Base-by-base conservation (phyloP, 2,329 filamentous ascomycete species). In the Didymella arachidicola region DNA sequence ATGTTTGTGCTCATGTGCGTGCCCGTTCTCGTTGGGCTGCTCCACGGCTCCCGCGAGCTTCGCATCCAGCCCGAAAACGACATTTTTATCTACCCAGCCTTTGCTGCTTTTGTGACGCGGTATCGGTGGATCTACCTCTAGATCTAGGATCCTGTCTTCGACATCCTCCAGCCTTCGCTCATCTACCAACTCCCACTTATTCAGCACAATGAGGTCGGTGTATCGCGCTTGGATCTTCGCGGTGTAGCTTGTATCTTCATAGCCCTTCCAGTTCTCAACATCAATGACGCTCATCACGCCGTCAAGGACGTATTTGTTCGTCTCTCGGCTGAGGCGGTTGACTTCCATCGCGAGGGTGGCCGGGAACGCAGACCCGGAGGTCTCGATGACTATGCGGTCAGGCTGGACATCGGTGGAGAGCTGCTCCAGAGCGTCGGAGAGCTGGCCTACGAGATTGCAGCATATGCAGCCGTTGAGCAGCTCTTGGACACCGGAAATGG, bases 381-480 rank as follows among this genome's bases (percentile, higher is more conserved):
- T 99, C 83, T 99, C 95, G 75, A 99, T 88, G 51, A 99, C 87
- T 77, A 99, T 95, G 54, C 95, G 86, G 74, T 97, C 91, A 0
- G 93, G 94, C 0, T 64, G 57, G 44, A 84, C 79, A 36, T 84
- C 79, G 26, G 80, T 77, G 49, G 86, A 85, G 39, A 99, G 87
- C 72, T 95, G 88, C 42, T 85, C 80, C 18, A 99, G 87, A 1
- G 94, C 93, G 46, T 90, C 87, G 59, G 87, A 86, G 7, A 99
- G 87, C 77, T 96, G 92, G 16, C 95, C 95, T 60, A 99, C 94
- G 26, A 98, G 89, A 76, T 98, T 98, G 82, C 95, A 99, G 85
- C 95, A 99, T 78, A 99, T 98, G 80, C 95, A 98, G 66, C 94
- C 95, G 76, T 97, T 96, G 53, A 99, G 88, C 1, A 99, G 85